Percentiles rank a stretch among this genome's conserved stretches.
Evolutionary conservation across 225 moss, liverwort and hornwort species (phyloP).

Genomic region (Climacium dendroides): DNA sequence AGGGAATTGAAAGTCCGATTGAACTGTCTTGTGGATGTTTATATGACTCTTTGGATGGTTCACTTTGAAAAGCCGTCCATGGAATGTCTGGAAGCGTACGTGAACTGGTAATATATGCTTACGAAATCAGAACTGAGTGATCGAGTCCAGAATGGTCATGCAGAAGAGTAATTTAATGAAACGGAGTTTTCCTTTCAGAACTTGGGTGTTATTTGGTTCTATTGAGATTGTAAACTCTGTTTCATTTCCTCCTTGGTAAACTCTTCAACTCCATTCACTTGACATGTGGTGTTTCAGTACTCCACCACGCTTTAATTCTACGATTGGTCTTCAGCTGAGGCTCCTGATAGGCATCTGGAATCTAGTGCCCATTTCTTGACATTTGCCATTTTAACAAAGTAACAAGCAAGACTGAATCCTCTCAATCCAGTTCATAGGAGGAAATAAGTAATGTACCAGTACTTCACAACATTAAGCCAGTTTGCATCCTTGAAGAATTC

Average conservation of each 20-base stretch:
- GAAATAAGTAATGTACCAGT: neutral
- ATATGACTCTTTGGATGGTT: too few species aligned
- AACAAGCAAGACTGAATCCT: too few species aligned
- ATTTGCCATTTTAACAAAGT: neutral
- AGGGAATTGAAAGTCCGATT: too few species aligned
- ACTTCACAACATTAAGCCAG: neutral
- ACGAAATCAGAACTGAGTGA: neutral
- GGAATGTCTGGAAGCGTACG: too few species aligned
- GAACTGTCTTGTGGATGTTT: too few species aligned
- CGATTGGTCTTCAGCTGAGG: neutral
- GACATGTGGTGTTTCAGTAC: neutral
- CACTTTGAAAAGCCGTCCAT: too few species aligned
- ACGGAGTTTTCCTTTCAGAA: neutral
- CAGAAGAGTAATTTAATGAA: neutral
- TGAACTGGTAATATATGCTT: too few species aligned
- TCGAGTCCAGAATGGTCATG: neutral
- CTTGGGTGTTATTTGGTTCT: neutral
- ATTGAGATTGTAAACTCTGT: neutral
- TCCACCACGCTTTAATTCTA: neutral
- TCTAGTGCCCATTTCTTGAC: neutral
- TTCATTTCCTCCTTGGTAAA: neutral
- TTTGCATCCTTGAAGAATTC: neutral
- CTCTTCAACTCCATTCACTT: neutral
- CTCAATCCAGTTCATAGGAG: neutral
- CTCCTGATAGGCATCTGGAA: neutral